Conservation (phyloP, 2,329 filamentous ascomycete species). For the Talaromyces atroroseus region DNA sequence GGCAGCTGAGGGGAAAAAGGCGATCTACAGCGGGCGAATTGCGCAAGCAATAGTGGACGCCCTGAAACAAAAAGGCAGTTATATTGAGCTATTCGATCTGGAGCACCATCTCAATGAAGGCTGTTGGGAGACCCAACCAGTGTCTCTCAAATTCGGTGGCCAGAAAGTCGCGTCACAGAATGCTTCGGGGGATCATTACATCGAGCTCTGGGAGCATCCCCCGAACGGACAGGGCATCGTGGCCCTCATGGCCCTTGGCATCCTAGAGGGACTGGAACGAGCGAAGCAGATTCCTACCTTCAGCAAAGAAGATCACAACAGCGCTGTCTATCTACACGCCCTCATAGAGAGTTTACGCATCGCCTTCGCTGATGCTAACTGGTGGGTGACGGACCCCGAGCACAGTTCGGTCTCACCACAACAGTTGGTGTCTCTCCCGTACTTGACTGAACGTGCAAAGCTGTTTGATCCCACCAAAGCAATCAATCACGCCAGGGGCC, state of each 20-base stretch:
- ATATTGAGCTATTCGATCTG: slow-evolving; percentile 72
- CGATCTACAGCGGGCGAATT: slow-evolving; percentile 82
- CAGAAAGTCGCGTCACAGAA: neutral
- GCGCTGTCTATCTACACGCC: slow-evolving; percentile 71
- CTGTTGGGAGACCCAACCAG: slow-evolving; percentile 72
- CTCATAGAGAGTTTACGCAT: slow-evolving; percentile 84
- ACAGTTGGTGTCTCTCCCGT: slow-evolving; percentile 62
- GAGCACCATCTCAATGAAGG: slow-evolving; percentile 66
- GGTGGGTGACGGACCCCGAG: slow-evolving; percentile 83
- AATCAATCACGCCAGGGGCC: slow-evolving; percentile 49
- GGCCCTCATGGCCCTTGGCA: slow-evolving; percentile 86
- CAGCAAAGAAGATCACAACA: slow-evolving; percentile 65
- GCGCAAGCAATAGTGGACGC: slow-evolving; percentile 77
- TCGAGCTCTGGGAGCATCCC: slow-evolving; percentile 75
- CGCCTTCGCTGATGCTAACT: slow-evolving; percentile 80
- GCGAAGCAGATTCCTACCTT: slow-evolving; percentile 69
- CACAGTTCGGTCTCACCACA: slow-evolving; percentile 23
- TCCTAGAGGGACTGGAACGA: slow-evolving; percentile 77
- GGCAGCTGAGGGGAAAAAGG: slow-evolving; percentile 73
- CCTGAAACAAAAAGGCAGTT: slow-evolving; percentile 67
- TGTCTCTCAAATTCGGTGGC: slow-evolving; percentile 63
- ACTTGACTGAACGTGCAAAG: slow-evolving; percentile 64
- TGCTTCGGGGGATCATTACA: neutral
- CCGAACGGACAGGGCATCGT: slow-evolving; percentile 96
- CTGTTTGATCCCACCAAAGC: slow-evolving; percentile 54